Evolutionary conservation across 1,284 basidiomycete genomes (phyloP).

Genomic region (Ustilago sp.): DNA sequence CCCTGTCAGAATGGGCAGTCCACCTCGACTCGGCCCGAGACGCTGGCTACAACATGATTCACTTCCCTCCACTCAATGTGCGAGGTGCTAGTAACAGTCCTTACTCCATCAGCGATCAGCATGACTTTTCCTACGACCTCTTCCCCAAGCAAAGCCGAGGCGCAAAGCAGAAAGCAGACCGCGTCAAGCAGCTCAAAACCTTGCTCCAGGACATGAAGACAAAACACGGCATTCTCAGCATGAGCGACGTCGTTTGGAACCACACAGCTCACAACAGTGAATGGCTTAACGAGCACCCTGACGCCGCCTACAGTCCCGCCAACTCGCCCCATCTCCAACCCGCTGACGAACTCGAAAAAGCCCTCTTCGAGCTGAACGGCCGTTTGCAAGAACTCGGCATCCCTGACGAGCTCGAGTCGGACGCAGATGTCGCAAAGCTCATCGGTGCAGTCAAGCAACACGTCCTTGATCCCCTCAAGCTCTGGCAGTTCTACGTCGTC

Average conservation of each 20-base stretch:
- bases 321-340: conserved; percentile 65
- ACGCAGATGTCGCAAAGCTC: conserved; percentile 52
- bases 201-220: conserved; percentile 47
- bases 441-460: conserved; percentile 56
- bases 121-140: conserved; percentile 59
- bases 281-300: conserved; percentile 66
- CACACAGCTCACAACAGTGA: conserved; percentile 62
- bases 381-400: conserved; percentile 39
- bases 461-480: conserved; percentile 51
- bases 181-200: conserved; percentile 41
- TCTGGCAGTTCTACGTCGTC: conserved; percentile 65
- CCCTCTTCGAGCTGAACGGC: conserved; percentile 50
- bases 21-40: conserved; percentile 60
- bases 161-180: conserved; percentile 34
- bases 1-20: conserved; percentile 55
- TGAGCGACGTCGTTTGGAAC: conserved; percentile 64
- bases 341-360: conserved; percentile 62
- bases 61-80: conserved; percentile 64
- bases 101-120: conserved; percentile 63
- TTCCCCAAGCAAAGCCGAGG: conserved; percentile 46
- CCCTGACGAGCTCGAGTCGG: conserved; percentile 49
- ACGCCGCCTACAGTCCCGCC: conserved; percentile 60
- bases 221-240: conserved; percentile 62
- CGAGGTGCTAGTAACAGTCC: conserved; percentile 60
- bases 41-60: conserved; percentile 66